Conservation (phyloP, 176 grass and related monocot species). For the Echinochloa phyllopogon region DNA sequence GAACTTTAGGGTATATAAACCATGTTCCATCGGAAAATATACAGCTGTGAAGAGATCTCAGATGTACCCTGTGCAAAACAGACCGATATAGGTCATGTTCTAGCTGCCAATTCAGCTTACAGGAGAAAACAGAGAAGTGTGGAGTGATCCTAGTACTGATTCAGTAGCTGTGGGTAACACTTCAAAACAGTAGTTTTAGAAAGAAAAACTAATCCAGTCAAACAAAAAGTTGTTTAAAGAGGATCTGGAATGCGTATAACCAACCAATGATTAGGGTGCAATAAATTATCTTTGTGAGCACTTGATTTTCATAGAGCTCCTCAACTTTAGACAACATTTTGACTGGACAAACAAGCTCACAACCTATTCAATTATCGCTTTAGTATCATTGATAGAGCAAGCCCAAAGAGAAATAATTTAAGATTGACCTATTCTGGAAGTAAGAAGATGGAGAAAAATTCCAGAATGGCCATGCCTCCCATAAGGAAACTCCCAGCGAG, state of each 20-base stretch:
- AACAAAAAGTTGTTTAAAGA: conserved; percentile 16
- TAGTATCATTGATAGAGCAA: conserved; percentile 1
- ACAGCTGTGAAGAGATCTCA: conserved; percentile 13
- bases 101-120: conserved; percentile 17
- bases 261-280: neutral
- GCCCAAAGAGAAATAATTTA: conserved; percentile 33
- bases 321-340: neutral
- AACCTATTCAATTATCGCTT: neutral
- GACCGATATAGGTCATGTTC: neutral
- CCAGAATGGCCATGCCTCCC: conserved; percentile 94
- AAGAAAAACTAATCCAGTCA: conserved; percentile 17
- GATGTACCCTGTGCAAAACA: neutral
- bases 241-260: neutral
- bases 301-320: neutral
- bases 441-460: conserved; percentile 86
- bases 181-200: neutral
- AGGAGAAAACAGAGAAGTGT: neutral
- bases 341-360: neutral
- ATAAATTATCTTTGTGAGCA: neutral
- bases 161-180: neutral
- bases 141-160: neutral
- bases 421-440: conserved; percentile 76
- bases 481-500: conserved; percentile 62
- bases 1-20: conserved; percentile 25
- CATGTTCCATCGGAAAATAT: conserved; percentile 16